These are phyloP conservation scores for Diaporthe sp. DNA, from an alignment of 2,329 filamentous ascomycete species.

Conservation along the genomic window DNA sequence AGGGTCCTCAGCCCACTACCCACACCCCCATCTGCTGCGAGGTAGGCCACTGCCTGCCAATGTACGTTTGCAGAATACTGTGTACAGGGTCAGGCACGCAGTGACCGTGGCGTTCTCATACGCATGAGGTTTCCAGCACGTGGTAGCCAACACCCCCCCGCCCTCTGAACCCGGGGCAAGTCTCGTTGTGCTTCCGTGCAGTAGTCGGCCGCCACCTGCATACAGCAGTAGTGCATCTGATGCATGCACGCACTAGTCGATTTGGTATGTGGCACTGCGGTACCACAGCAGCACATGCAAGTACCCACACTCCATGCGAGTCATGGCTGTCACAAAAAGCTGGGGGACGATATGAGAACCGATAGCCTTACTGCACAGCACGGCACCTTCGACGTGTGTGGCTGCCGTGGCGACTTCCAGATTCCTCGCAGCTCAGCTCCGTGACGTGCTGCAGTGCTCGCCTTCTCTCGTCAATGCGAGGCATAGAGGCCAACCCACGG, in stretches of 20 bases:
- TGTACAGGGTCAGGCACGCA: not conserved
- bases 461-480: not conserved
- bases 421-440: not conserved
- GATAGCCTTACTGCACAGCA: constrained; percentile 10
- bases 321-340: constrained; percentile 29
- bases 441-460: not conserved
- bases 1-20: constrained; percentile 1
- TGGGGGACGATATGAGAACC: constrained; percentile 25
- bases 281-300: constrained; percentile 15
- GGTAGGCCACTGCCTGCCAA: not conserved
- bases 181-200: constrained; percentile 17
- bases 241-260: constrained; percentile 14
- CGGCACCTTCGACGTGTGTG: not conserved
- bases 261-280: not conserved
- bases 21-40: not conserved
- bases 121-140: constrained; percentile 26
- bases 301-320: constrained; percentile 30
- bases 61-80: not conserved
- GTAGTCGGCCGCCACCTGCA: constrained; percentile 11
- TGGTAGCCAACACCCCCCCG: not conserved
- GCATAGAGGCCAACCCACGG: not conserved
- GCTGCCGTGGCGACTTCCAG: not conserved
- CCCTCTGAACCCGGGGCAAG: constrained; percentile 27
- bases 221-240: constrained; percentile 27
- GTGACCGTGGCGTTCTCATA: constrained; percentile 20